Percentiles rank a stretch among this genome's conserved stretches.
Conservation (phyloP, 257 asterid genomes). For the Solanum dulcamara region DNA sequence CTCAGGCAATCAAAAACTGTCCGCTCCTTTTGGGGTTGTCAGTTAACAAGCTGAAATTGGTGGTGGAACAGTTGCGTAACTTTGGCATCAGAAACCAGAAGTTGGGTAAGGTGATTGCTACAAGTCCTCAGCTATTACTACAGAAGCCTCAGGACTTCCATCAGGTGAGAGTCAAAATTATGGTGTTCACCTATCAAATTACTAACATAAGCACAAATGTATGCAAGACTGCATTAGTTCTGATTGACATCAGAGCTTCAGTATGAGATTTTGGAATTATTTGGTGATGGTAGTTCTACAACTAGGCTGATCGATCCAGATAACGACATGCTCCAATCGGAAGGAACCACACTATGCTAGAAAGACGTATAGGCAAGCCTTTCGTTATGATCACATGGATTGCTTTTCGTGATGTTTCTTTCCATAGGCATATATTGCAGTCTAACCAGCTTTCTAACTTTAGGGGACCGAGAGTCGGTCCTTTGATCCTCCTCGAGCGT, state of each 20-base stretch:
- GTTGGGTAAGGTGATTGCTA: slow-evolving; percentile 60
- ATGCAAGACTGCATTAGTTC: background rate
- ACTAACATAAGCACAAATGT: background rate
- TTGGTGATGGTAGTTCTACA: background rate
- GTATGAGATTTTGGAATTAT: background rate
- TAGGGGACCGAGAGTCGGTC: background rate
- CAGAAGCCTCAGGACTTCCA: slow-evolving; percentile 68
- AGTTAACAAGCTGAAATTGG: slow-evolving; percentile 46
- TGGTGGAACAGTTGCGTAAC: slow-evolving; percentile 41
- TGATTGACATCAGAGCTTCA: background rate
- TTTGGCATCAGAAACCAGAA: slow-evolving; percentile 42
- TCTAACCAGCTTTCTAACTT: background rate
- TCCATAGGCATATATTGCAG: background rate
- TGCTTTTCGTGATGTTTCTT: background rate
- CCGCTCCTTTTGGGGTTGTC: slow-evolving; percentile 82
- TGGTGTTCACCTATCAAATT: background rate
- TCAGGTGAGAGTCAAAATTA: slow-evolving; percentile 40
- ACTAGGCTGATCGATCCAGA: background rate
- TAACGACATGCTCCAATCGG: background rate
- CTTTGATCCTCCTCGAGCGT: background rate
- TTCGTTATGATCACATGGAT: background rate
- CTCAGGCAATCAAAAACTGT: slow-evolving; percentile 52
- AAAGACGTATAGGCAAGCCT: background rate
- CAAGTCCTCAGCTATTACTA: slow-evolving; percentile 75
- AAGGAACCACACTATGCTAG: background rate